Evolutionary conservation across 805 yeast species (phyloP), one percentile per base, ranked within the genome.

Genomic region (Candida stauntonica): DNA sequence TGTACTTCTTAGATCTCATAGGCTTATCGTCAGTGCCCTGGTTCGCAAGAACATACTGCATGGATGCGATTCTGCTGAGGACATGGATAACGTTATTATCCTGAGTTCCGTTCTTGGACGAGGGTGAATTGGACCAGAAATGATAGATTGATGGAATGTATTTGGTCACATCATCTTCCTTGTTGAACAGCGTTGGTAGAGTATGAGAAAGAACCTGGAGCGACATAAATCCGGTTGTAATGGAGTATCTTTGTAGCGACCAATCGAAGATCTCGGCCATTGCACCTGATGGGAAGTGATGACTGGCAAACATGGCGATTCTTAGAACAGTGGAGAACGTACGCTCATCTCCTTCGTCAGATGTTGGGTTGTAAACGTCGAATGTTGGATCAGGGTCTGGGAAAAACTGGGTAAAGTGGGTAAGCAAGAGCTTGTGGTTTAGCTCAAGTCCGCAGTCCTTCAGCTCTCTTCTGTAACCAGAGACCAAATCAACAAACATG

Each of bases 71-170:
- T 19, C 75, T 70, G 5, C 91, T 84, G 41, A 86, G 58, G 14
- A 85, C 63, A 13, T 81, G 77, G 9, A 86, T 68, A 40, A 86
- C 49, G 47, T 79, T 81, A 7, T 79, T 67, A 48, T 86, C 95
- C 24, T 77, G 62, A 14, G 75, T 67, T 4, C 36, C 16, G 7
- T 16, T 17, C 28, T 70, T 55, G 47, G 68, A 58, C 42, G 68
- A 61, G 48, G 72, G 61, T 29, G 77, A 60, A 43, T 78, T 67
- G 3, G 73, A 55, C 95, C 96, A 87, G 31, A 85, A 61, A 44
- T 84, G 78, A 48, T 86, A 85, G 7, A 86, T 55, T 2, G 86
- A 62, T 0, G 89, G 79, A 20, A 86, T 55, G 47, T 80, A 78
- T 45, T 77, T 72, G 20, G 75, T 64, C 3, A 75, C 70, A 42